These are phyloP conservation scores for Hymenoscyphus salicellus DNA, from an alignment of 2,329 filamentous ascomycete genomes.

Conservation along the genomic window DNA sequence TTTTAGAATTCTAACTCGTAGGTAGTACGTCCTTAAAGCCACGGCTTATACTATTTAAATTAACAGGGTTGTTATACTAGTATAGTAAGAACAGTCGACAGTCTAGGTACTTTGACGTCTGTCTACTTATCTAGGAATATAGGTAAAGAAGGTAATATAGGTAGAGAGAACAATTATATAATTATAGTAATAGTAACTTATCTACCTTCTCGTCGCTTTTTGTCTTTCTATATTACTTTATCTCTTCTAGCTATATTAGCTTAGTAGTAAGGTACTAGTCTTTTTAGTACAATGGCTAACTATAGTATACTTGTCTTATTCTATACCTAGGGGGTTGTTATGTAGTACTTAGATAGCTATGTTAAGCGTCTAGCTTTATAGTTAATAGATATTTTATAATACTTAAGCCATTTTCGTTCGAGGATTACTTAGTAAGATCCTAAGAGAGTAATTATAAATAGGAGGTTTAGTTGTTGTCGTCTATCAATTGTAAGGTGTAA, in stretches of 20 bases:
- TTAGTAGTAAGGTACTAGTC: background rate
- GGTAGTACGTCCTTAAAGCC: too few relatives aligned
- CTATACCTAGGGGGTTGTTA: background rate
- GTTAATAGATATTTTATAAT: background rate
- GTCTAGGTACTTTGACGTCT: too few relatives aligned
- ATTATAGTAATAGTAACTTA: background rate
- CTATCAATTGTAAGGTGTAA: background rate
- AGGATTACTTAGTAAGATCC: background rate
- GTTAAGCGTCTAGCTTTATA: background rate
- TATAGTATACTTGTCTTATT: background rate
- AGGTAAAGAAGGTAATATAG: too few relatives aligned
- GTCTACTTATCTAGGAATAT: background rate
- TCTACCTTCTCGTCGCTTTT: background rate
- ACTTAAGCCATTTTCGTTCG: background rate
- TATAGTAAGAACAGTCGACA: too few relatives aligned
- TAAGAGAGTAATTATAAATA: background rate
- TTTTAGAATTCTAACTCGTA: too few relatives aligned
- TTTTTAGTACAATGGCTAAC: background rate
- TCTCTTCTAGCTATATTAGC: background rate
- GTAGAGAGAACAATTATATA: too few relatives aligned
- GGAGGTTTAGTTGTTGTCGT: background rate
- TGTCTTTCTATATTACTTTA: background rate
- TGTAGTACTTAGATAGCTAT: background rate
- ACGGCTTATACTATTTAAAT: too few relatives aligned
- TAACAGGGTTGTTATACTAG: too few relatives aligned